Base-by-base conservation (phyloP, 345 rosid genomes). In the Citrus unshiu region DNA sequence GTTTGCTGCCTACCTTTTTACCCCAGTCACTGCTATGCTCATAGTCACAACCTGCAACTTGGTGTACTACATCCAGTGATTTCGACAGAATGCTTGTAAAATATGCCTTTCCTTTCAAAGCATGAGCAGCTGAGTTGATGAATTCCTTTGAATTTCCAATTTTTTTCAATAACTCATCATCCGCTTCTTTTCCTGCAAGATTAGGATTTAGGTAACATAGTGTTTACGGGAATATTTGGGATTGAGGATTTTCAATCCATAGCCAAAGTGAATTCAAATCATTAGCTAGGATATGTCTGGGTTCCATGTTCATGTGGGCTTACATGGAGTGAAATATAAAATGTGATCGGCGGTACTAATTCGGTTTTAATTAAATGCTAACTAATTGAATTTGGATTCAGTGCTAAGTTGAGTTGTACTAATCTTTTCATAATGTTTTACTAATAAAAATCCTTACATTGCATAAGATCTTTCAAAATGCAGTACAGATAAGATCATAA, bases 21-120 rank as follows among this genome's bases (percentile, higher is more conserved):
- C 97, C 97, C 95, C 89, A 93, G 37, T 73, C 16, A 0, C 90
- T 87, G 37, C 82, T 79, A 73, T 68, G 8, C 51, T 92, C 98
- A 3, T 91, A 91, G 13, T 49, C 35, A 73, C 87, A 89, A 14
- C 77, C 34, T 2, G 89, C 90, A 6, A 95, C 89, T 40, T 84
- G 65, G 30, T n/a, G 39, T 7, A 91, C 91, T 29, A 77, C 86
- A 68, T 91, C 88, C 0, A 84, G 49, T 7, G 67, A 79, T 27
- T 62, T 61, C 1, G 75, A 61, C 72, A 86, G 75, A 24, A 32
- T 70, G 3, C 9, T 65, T 7, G 46, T 65, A 21, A 24, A 54
- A 72, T 35, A 70, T 32, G 63, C 58, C 4, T 71, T 83, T 81
- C 85, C 95, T 77, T 83, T 73, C 51, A 93, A 75, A 43, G 95